phyloP scores from a whole-genome alignment of 345 rosid species.

The Linum usitatissimum region DNA sequence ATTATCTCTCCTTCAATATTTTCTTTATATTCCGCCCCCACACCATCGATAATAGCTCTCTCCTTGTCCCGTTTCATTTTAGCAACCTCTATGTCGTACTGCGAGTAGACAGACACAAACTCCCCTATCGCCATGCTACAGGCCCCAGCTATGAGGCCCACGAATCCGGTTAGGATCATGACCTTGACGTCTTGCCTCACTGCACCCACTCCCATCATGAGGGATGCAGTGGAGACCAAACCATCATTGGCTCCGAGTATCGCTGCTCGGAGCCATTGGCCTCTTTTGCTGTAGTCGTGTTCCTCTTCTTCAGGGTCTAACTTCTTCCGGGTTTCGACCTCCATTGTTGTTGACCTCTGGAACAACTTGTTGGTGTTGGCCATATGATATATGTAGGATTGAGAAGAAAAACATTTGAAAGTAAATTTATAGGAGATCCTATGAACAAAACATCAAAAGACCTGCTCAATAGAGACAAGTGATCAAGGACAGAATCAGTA shows the following conservation, averaged over 20 bases:
- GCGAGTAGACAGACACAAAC: slow-evolving; percentile 70
- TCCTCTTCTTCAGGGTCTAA: slow-evolving; percentile 1
- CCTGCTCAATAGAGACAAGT: too few species aligned
- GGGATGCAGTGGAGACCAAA: slow-evolving; percentile 56
- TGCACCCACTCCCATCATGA: slow-evolving; percentile 84
- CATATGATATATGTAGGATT: background rate
- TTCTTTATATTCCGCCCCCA: background rate
- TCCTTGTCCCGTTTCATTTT: slow-evolving; percentile 36
- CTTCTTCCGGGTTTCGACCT: background rate
- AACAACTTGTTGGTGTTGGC: background rate
- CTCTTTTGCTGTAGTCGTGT: slow-evolving; percentile 46
- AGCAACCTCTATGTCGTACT: slow-evolving; percentile 50
- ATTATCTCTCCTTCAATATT: slow-evolving; percentile 8
- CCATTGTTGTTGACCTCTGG: background rate
- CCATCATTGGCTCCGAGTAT: slow-evolving; percentile 79
- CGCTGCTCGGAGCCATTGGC: slow-evolving; percentile 79
- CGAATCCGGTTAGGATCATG: slow-evolving; percentile 62
- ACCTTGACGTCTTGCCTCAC: slow-evolving; percentile 48
- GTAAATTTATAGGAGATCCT: too few species aligned
- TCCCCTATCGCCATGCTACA: slow-evolving; percentile 88
- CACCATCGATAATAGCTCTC: background rate
- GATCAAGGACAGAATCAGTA: too few species aligned
- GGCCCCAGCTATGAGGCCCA: slow-evolving; percentile 65
- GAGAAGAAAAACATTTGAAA: too few species aligned
- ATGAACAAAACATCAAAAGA: too few species aligned